Base-by-base conservation (phyloP, 345 rosid species). In the Salix dunnii region DNA sequence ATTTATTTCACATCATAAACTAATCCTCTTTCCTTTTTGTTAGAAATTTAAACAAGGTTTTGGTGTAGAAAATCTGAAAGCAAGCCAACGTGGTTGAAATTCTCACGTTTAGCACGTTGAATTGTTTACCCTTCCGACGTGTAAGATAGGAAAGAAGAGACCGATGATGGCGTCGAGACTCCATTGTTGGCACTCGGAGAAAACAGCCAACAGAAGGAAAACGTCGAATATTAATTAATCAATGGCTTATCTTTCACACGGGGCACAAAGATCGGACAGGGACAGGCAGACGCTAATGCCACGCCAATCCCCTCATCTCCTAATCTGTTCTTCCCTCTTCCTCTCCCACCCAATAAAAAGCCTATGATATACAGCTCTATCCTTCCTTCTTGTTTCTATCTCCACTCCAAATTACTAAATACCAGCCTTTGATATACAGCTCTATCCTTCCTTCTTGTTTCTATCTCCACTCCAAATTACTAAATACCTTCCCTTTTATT, bases 251-350 rank as follows among this genome's bases (percentile, higher is more conserved):
- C 46, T n/a, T 63, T 64, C 83, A 55, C 65, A 38, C 40, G 81
- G 51, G 51, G 51, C 40, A 36, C 13, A 2, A 13, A 67, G 55
- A 62, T 20, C 8, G 69, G 88, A 85, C 77, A 82, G 43, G 51
- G 86, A 84, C 76, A 36, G 71, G 76, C 2, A 68, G 83, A 82
- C 76, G 43, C 84, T 81, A 35, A 79, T 74, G 85, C 84, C 77
- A 84, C 82, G 88, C 84, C 84, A 81, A 76, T 84, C 77, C 67
- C 75, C 88, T 85, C 78, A 78, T 89, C 85, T 73, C 76, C 74
- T 80, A 82, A 38, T 2, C 28, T 67, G 21, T 43, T 14, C 2
- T 43, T 14, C 2, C 30, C 27, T 33, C 27, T 25, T 55, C 35
- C 71, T 74, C 77, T 68, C 63, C 53, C 70, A 14, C 65, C 36